A percentile compares a stretch with the other conserved stretches of the same genome.
Conservation (phyloP, 2,329 filamentous ascomycete genomes). For the Aureobasidium subglaciale region DNA sequence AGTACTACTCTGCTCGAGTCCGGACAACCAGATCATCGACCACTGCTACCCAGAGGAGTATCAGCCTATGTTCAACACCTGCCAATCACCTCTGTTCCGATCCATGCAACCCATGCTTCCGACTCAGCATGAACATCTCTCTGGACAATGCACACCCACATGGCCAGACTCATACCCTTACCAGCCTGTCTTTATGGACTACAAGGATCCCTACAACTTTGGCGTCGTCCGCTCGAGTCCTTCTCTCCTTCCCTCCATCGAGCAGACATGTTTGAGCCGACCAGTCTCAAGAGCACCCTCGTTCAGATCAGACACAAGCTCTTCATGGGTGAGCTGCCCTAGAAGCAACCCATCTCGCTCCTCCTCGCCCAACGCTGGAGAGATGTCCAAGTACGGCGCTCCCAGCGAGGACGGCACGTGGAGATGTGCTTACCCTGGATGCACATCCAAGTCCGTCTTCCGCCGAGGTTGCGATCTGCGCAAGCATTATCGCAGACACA, state of each 20-base stretch:
- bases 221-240: conserved; percentile 12
- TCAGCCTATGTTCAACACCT: conserved; percentile 11
- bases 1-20: conserved; percentile 9
- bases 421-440: conserved; percentile 53
- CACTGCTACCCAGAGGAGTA: conserved; percentile 7
- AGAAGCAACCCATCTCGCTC: conserved; percentile 25
- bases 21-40: conserved; percentile 13
- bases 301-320: conserved; percentile 25
- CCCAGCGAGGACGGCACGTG: conserved; percentile 44
- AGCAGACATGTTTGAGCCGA: conserved; percentile 3
- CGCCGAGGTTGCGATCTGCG: conserved; percentile 54
- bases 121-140: conserved; percentile 1
- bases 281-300: conserved; percentile 21
- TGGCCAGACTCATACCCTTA: conserved; percentile 13
- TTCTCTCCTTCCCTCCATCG: conserved; percentile 15
- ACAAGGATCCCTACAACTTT: background rate
- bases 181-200: conserved; percentile 9
- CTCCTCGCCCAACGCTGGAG: conserved; percentile 26
- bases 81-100: conserved; percentile 8
- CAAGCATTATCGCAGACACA: conserved; percentile 57
- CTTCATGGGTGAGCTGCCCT: conserved; percentile 19
- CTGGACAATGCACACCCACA: conserved; percentile 9
- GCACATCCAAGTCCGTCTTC: conserved; percentile 52
- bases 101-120: conserved; percentile 3
- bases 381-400: conserved; percentile 33